A percentile compares a stretch with the other conserved stretches of the same genome.
Evolutionary conservation across 2,329 filamentous ascomycete genomes (phyloP).

Genomic region (Fusarium sp.): DNA sequence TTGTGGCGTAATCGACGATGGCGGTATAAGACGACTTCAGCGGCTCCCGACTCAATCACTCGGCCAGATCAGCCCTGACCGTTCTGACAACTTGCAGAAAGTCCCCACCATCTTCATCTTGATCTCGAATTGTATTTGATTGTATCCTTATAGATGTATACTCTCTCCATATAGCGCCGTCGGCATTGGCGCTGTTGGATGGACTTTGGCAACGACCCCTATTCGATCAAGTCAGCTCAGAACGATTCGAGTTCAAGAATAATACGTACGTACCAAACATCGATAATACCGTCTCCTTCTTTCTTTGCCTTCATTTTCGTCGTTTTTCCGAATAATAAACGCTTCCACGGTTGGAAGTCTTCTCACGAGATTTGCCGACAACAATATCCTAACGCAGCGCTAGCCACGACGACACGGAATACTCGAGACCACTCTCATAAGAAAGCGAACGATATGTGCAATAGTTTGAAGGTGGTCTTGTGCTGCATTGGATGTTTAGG

Average conservation of each 20-base stretch:
- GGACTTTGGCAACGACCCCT: constrained; percentile 5
- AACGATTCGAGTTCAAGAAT: neutral
- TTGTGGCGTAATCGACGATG: neutral
- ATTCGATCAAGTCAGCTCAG: neutral
- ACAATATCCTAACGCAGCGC: neutral
- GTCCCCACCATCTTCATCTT: no score
- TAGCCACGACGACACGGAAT: neutral
- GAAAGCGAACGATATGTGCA: neutral
- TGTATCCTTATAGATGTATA: neutral
- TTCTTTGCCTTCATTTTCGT: rapidly evolving
- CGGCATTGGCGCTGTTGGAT: neutral
- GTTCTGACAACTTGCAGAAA: neutral
- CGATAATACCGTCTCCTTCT: rapidly evolving
- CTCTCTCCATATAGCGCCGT: neutral
- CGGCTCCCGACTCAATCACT: neutral
- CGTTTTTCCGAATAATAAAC: neutral
- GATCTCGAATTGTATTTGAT: neutral
- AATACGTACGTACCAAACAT: neutral
- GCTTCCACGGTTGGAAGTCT: neutral
- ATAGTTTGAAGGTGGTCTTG: rapidly evolving
- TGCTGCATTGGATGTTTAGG: neutral
- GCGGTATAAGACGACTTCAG: neutral
- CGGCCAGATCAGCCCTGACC: neutral
- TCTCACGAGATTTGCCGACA: neutral
- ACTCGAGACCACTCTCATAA: neutral